Base-by-base conservation (phyloP, 129 eudicot genomes). In the Solidago caesia region DNA sequence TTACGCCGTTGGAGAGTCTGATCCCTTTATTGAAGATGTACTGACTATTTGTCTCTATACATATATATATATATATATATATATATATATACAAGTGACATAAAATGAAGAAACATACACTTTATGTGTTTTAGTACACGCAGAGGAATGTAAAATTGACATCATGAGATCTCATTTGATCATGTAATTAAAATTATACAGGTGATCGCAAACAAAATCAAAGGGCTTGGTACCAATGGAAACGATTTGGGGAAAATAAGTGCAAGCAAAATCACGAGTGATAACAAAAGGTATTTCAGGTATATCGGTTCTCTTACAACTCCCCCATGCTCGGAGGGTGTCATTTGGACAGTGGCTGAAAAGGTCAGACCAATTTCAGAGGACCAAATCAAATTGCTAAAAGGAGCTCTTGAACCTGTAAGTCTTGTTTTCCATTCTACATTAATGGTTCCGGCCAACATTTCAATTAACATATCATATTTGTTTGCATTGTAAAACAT, bases 311-410 rank as follows among this genome's bases (percentile, higher is more conserved):
- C 94, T 16, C 94, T 88, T 62, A 87, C 92, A 26, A 70, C 75
- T 77, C 92, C 92, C 6, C 92, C 92, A 47, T 87, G 92, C 78
- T 60, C 85, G 4, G 92, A 87, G 63, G 85, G 84, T 53, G 79
- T 87, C 72, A 66, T 52, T 74, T 88, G 92, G 94, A 83, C 88
- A 6, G 15, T 88, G 21, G 53, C 82, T 4, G 75, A 81, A 51
- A 76, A 75, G 56, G 52, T 73, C 39, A 79, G 76, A 56, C 64
- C 96, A 2, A 83, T 80, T 48, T 84, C 96, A 52, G 21, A 59
- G 41, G 87, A 82, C 41, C 96, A 89, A 80, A 44, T 86, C 12
- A n/a, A 70, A 62, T 70, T 71, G 67, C 77, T 89, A 4, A 82
- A 76, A 67, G 76, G 43, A 4, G 84, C 82, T 52, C 81, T 89